A percentile compares a stretch with the other conserved stretches of the same genome.
phyloP scores from a whole-genome alignment of 192 early-diverging fungal genomes.

The Irineochytrium annulatum region DNA sequence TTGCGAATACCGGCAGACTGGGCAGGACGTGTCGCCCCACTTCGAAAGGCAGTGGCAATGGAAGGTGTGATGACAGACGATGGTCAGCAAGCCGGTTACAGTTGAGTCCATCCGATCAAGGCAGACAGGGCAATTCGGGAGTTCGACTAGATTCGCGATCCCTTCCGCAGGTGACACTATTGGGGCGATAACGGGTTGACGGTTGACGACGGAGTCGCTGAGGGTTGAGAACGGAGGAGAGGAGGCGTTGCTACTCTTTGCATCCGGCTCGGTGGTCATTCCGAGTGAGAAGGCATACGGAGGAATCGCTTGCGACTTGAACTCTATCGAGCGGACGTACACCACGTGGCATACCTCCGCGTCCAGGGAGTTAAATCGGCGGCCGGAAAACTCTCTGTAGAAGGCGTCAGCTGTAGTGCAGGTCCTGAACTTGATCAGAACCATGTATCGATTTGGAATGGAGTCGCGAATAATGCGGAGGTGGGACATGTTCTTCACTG shows the following conservation, averaged over 20 bases:
- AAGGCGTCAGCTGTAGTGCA: conserved; percentile 59
- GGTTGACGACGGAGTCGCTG: conserved; percentile 18
- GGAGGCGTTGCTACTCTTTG: conserved; percentile 31
- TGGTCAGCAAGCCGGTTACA: conserved; percentile 84
- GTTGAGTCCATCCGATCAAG: conserved; percentile 90
- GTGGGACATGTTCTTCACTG: conserved; percentile 65
- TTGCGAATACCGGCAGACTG: conserved; percentile 78
- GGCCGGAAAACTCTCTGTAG: conserved; percentile 75
- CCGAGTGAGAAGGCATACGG: conserved; percentile 48
- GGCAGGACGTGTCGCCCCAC: conserved; percentile 88
- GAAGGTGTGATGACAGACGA: conserved; percentile 93
- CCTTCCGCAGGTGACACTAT: background rate
- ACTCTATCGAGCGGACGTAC: conserved; percentile 66
- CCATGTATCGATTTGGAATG: conserved; percentile 83
- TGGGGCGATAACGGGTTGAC: conserved; percentile 10
- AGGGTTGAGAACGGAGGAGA: conserved; percentile 26
- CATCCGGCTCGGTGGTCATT: background rate
- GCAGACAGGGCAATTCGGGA: conserved; percentile 96
- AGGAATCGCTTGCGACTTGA: conserved; percentile 56
- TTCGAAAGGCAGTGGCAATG: conserved; percentile 86
- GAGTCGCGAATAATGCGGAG: conserved; percentile 69
- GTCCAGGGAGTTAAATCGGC: conserved; percentile 81
- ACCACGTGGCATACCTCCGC: conserved; percentile 64
- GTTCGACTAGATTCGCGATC: conserved; percentile 52
- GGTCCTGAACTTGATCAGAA: conserved; percentile 75